These are phyloP conservation scores for Alternaria incomplexa DNA, from an alignment of 2,329 filamentous ascomycete species.

Conservation along the genomic window DNA sequence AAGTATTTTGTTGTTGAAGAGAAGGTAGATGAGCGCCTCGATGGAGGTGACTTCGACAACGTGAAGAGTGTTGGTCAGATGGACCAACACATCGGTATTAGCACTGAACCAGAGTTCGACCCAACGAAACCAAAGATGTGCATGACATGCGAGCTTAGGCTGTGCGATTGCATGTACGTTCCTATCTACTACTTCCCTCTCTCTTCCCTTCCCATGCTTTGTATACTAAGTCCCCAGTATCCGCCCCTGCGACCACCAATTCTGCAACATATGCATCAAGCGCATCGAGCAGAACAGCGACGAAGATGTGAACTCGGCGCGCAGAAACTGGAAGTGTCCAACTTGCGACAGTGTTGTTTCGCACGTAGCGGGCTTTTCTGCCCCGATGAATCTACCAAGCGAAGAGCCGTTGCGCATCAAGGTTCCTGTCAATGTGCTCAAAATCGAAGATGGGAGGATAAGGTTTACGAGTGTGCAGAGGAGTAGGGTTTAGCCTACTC, in stretches of 20 bases:
- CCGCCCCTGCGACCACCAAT: background rate
- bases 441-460: background rate
- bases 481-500: background rate
- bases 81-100: background rate
- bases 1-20: background rate
- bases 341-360: background rate
- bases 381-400: background rate
- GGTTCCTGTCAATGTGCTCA: background rate
- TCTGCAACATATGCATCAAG: background rate
- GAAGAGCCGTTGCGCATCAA: background rate
- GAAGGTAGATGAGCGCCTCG: background rate
- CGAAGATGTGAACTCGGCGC: background rate
- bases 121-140: background rate
- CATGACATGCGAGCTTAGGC: background rate
- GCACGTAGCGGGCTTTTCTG: background rate
- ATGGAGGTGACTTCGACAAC: background rate
- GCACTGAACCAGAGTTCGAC: background rate
- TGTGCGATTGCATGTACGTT: slow-evolving; percentile 3
- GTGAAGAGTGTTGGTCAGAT: background rate
- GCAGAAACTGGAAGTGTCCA: background rate
- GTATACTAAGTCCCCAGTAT: background rate
- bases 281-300: background rate
- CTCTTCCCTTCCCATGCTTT: background rate
- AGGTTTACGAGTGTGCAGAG: background rate
- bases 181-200: too few species aligned